These are phyloP conservation scores for Magnolia changhungtana DNA, from an alignment of 164 flowering plant genomes.

Conservation along the genomic window DNA sequence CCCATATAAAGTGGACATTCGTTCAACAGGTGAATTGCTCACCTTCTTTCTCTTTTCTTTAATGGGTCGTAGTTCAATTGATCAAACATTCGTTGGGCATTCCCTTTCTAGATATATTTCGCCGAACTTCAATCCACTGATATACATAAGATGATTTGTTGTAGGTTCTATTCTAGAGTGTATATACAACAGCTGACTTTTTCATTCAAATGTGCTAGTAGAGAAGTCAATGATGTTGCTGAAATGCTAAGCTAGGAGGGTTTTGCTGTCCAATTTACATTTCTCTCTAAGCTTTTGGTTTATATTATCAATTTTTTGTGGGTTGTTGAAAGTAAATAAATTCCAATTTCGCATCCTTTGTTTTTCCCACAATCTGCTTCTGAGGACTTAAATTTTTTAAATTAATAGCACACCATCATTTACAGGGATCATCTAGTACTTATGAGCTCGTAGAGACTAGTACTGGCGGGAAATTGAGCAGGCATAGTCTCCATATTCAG, in stretches of 20 bases:
- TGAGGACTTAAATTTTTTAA: background rate
- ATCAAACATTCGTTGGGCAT: background rate
- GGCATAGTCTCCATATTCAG: conserved; percentile 84
- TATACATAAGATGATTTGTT: background rate
- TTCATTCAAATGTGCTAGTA: too few relatives aligned
- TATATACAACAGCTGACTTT: too few relatives aligned
- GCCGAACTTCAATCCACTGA: background rate
- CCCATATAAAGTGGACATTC: conserved; percentile 85
- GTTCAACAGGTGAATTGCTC: conserved; percentile 59
- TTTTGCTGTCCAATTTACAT: too few relatives aligned
- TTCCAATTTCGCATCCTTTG: background rate
- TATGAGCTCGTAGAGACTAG: conserved; percentile 77
- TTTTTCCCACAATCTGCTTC: background rate
- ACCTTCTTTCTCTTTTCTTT: background rate
- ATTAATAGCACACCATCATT: background rate
- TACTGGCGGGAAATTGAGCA: conserved; percentile 79
- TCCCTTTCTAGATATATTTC: background rate
- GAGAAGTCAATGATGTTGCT: too few relatives aligned
- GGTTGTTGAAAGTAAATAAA: background rate
- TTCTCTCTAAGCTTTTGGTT: background rate
- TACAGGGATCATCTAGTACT: conserved; percentile 63
- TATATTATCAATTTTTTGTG: background rate
- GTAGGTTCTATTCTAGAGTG: too few relatives aligned
- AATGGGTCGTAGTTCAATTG: background rate
- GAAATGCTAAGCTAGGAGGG: background rate